A percentile compares a stretch with the other conserved stretches of the same genome.
phyloP scores from a whole-genome alignment of 495 filamentous ascomycete species.

The Penicillium pulvis region DNA sequence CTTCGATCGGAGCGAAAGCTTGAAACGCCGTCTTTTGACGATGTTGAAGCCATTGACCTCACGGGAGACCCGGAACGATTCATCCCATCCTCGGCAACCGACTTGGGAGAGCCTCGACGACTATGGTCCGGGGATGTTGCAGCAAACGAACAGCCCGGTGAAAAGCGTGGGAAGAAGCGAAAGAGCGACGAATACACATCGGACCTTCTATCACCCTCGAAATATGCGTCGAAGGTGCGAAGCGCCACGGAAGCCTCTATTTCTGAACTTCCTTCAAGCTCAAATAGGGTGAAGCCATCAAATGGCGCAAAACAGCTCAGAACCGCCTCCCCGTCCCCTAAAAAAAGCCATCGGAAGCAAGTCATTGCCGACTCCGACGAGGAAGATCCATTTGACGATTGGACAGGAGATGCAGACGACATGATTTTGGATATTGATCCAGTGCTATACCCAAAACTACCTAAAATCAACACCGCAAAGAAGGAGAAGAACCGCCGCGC shows the following conservation, averaged over 20 bases:
- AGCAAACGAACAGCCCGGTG: conserved; percentile 40
- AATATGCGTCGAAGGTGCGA: conserved; percentile 28
- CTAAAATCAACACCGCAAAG: conserved; percentile 21
- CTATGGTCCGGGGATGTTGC: conserved; percentile 65
- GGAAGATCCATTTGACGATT: conserved; percentile 31
- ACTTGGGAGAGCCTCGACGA: conserved; percentile 52
- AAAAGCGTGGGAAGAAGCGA: conserved; percentile 65
- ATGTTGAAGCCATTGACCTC: conserved; percentile 69
- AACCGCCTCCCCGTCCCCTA: conserved; percentile 6
- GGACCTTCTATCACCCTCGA: conserved; percentile 41
- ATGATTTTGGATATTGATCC: conserved; percentile 25
- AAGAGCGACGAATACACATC: conserved; percentile 71
- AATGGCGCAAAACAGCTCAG: conserved; percentile 12
- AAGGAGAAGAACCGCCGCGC: conserved; percentile 7
- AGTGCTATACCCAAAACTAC: conserved; percentile 35
- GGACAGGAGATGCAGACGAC: conserved; percentile 32
- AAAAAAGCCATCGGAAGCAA: conserved; percentile 16
- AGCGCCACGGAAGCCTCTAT: conserved; percentile 17
- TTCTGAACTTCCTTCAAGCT: conserved; percentile 1
- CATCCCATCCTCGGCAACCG: conserved; percentile 40
- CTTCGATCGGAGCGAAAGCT: conserved; percentile 23
- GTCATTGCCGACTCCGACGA: conserved; percentile 52
- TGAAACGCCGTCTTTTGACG: conserved; percentile 26
- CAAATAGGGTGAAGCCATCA: conserved; percentile 3
- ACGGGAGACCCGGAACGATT: conserved; percentile 58